Conservation (phyloP, 352 stramenopile genomes). For the Peronosclerospora sorghi region DNA sequence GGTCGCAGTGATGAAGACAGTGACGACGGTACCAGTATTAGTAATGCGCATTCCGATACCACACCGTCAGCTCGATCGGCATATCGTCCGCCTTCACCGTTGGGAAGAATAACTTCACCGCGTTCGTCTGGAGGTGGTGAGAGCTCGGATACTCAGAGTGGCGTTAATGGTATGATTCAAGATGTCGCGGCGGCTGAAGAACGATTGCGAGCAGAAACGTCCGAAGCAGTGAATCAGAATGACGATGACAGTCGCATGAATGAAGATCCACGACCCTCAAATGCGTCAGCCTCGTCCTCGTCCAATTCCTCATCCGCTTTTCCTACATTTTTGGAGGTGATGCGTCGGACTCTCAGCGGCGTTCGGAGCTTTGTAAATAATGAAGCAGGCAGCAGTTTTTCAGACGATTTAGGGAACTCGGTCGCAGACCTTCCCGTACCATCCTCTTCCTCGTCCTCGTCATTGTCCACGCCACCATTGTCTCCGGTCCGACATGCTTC, state of each 20-base stretch:
- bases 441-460: slow-evolving; percentile 17
- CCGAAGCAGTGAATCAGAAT: not conserved
- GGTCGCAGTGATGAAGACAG: slow-evolving; percentile 19
- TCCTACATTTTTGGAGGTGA: slow-evolving; percentile 37
- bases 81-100: slow-evolving; percentile 18
- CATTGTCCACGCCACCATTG: slow-evolving; percentile 5
- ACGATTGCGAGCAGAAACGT: slow-evolving; percentile 14
- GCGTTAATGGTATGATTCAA: slow-evolving; percentile 37
- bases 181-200: slow-evolving; percentile 56
- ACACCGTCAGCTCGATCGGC: slow-evolving; percentile 3
- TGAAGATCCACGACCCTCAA: slow-evolving; percentile 11
- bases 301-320: slow-evolving; percentile 21
- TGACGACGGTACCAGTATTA: slow-evolving; percentile 17
- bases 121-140: slow-evolving; percentile 9
- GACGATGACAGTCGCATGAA: not conserved
- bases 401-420: slow-evolving; percentile 4
- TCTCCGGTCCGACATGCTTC: slow-evolving; percentile 9
- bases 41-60: slow-evolving; percentile 7
- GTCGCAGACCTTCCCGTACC: slow-evolving; percentile 15
- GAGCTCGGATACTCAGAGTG: slow-evolving; percentile 1
- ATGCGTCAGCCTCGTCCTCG: slow-evolving; percentile 21
- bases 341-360: slow-evolving; percentile 34
- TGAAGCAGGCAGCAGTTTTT: slow-evolving; percentile 6
- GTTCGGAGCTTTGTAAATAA: slow-evolving; percentile 30
- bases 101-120: slow-evolving; percentile 14